These are phyloP conservation scores for Triticum urartu DNA, from an alignment of 176 grass and related monocot genomes.

Conservation along the genomic window DNA sequence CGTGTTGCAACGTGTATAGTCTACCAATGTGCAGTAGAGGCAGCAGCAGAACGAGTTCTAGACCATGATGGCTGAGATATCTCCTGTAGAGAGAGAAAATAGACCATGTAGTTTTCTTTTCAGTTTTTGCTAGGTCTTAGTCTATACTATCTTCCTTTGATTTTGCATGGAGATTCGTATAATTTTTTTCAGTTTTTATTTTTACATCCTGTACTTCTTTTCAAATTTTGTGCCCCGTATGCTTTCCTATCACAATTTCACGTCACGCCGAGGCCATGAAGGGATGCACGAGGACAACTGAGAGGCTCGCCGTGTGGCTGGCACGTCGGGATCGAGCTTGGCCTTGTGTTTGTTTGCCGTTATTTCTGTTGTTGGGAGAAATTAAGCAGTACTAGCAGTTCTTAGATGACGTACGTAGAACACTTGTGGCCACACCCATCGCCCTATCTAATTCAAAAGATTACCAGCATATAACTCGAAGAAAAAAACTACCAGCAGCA, in stretches of 20 bases:
- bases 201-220: too few species aligned
- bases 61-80: too few species aligned
- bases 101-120: too few species aligned
- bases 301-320: background rate
- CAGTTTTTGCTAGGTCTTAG: too few species aligned
- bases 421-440: background rate
- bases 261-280: too few species aligned
- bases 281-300: too few species aligned
- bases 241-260: too few species aligned
- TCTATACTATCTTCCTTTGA: too few species aligned
- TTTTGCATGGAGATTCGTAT: too few species aligned
- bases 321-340: background rate
- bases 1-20: background rate
- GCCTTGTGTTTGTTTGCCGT: background rate
- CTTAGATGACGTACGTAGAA: background rate
- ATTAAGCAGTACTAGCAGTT: background rate
- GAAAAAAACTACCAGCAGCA: background rate
- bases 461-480: background rate
- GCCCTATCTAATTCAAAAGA: background rate
- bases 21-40: background rate
- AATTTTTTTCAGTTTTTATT: too few species aligned
- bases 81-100: too few species aligned
- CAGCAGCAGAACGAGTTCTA: background rate
- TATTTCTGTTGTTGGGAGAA: background rate
- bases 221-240: too few species aligned